Evolutionary conservation across 2,329 filamentous ascomycete genomes (phyloP).

Genomic region (Alternaria longipes): DNA sequence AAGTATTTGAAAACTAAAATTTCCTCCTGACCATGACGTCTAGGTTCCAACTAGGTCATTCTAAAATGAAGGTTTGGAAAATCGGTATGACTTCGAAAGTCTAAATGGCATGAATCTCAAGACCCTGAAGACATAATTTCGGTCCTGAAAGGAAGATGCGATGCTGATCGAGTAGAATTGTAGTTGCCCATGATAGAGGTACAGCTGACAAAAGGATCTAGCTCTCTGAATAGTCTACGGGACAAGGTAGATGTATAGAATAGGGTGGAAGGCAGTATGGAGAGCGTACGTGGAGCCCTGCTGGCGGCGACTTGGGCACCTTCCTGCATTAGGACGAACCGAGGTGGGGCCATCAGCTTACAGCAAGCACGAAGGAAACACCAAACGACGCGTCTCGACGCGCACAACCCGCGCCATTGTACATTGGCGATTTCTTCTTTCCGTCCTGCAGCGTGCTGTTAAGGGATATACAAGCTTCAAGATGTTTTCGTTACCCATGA

Average conservation of each 20-base stretch:
- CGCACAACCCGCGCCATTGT: neutral
- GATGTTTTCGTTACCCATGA: slow-evolving; percentile 32
- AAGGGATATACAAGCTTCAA: neutral
- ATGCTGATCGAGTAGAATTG: neutral
- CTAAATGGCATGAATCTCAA: neutral
- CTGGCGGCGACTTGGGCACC: neutral
- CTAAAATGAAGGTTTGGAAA: neutral
- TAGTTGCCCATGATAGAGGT: neutral
- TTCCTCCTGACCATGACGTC: neutral
- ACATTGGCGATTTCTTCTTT: neutral
- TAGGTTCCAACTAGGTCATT: neutral
- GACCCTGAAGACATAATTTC: neutral
- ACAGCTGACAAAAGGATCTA: neutral
- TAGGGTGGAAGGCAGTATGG: neutral
- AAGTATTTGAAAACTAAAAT: neutral
- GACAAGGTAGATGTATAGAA: neutral
- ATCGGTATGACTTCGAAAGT: neutral
- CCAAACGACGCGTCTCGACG: slow-evolving; percentile 20
- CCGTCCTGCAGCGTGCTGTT: neutral
- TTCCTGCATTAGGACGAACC: slow-evolving; percentile 14
- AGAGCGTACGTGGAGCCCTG: neutral
- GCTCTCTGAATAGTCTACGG: neutral
- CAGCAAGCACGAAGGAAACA: slow-evolving; percentile 14
- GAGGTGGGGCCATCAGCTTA: slow-evolving; percentile 22
- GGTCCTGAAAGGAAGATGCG: neutral